Percentiles rank a stretch among this genome's conserved stretches.
Conservation (phyloP, 176 grass and related monocot genomes). For the Ampelocalamus luodianensis region DNA sequence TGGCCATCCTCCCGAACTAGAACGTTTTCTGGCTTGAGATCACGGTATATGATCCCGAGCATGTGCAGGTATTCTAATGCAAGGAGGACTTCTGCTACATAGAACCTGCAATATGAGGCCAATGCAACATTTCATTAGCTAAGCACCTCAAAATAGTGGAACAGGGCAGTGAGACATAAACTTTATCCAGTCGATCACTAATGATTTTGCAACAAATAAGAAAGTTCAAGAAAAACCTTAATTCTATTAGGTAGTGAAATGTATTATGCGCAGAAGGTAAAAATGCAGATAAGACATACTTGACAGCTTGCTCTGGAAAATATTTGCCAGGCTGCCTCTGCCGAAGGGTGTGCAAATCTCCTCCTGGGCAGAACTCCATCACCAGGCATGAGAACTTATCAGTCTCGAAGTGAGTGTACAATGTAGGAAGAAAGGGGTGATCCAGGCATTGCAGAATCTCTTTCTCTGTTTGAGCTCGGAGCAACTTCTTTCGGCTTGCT, state of each 20-base stretch:
- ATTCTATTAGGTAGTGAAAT: slow-evolving; percentile 1
- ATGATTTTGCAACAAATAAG: neutral
- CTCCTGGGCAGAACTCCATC: slow-evolving; percentile 73
- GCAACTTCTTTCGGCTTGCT: slow-evolving; percentile 66
- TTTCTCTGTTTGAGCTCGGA: slow-evolving; percentile 69
- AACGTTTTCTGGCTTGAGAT: slow-evolving; percentile 86
- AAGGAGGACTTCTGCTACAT: slow-evolving; percentile 77
- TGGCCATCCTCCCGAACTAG: slow-evolving; percentile 85
- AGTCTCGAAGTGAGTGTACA: slow-evolving; percentile 69
- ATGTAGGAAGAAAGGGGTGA: slow-evolving; percentile 69
- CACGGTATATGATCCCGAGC: slow-evolving; percentile 85
- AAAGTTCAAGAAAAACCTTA: neutral
- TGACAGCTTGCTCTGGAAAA: slow-evolving; percentile 69
- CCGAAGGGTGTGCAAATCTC: slow-evolving; percentile 65
- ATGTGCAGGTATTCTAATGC: slow-evolving; percentile 86
- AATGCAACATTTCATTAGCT: slow-evolving; percentile 17
- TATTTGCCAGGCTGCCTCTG: slow-evolving; percentile 68
- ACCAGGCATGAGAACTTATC: slow-evolving; percentile 73
- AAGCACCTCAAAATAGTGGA: neutral
- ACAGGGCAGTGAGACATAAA: slow-evolving; percentile 5
- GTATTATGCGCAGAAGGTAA: neutral
- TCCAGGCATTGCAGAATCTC: slow-evolving; percentile 67
- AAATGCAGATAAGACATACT: slow-evolving; percentile 51
- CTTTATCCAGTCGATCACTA: neutral
- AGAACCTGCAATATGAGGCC: slow-evolving; percentile 58